Conservation (phyloP, 106 monocot genomes). For the Vanilla planifolia region DNA sequence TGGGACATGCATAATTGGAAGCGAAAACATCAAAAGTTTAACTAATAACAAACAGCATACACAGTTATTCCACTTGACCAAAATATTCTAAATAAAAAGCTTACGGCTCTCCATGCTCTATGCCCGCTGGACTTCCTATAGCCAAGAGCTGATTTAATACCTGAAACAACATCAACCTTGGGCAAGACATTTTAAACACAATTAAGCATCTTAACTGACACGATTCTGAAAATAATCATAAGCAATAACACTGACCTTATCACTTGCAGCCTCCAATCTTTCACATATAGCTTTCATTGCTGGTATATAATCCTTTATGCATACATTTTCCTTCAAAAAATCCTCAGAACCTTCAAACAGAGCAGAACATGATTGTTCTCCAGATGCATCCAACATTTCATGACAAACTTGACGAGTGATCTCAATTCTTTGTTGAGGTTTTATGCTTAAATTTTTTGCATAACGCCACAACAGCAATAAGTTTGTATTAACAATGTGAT, state of each 20-base stretch:
- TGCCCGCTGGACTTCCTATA: constrained; percentile 45
- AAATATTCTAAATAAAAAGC: constrained; percentile 10
- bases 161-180: constrained; percentile 57
- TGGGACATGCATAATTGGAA: constrained; percentile 7
- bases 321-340: constrained; percentile 35
- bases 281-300: constrained; percentile 74
- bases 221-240: constrained; percentile 1
- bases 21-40: neutral
- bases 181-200: constrained; percentile 5
- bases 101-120: constrained; percentile 73
- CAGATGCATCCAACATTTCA: constrained; percentile 15
- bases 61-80: neutral
- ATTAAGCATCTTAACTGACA: constrained; percentile 1
- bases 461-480: constrained; percentile 47
- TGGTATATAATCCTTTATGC: constrained; percentile 48
- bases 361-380: constrained; percentile 13
- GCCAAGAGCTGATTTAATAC: constrained; percentile 49
- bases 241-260: constrained; percentile 37
- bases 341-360: constrained; percentile 23
- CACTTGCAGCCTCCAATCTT: constrained; percentile 47
- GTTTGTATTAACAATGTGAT: constrained; percentile 36
- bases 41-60: neutral
- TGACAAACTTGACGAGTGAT: constrained; percentile 39
- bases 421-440: constrained; percentile 65
- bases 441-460: constrained; percentile 34